phyloP scores from a whole-genome alignment of 257 asterid genomes.

The Plectranthus barbatus region DNA sequence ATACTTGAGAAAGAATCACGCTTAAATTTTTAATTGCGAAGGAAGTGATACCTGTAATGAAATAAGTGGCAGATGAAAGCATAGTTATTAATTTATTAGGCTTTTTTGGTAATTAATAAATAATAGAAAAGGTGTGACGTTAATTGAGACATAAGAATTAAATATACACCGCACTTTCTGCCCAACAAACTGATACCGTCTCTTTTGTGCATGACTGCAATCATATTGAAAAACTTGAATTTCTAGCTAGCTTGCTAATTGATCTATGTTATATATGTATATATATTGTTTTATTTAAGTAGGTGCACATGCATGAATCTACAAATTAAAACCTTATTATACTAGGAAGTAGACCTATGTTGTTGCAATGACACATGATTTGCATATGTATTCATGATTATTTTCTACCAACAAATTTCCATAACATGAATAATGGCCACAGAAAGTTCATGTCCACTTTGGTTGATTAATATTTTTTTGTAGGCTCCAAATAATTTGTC shows the following conservation, averaged over 20 bases:
- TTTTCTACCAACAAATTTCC: too few species aligned
- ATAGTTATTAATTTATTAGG: background rate
- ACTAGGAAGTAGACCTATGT: slow-evolving; percentile 12
- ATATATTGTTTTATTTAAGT: background rate
- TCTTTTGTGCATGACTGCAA: slow-evolving; percentile 14
- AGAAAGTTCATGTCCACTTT: background rate
- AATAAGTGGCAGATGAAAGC: background rate
- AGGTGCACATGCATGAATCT: slow-evolving; percentile 9
- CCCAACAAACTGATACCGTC: slow-evolving; percentile 7
- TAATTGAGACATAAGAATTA: background rate
- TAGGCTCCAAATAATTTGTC: too few species aligned
- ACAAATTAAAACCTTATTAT: background rate
- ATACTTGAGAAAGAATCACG: background rate
- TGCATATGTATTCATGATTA: background rate
- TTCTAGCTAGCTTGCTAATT: background rate
- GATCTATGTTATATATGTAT: too few species aligned
- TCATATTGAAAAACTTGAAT: background rate
- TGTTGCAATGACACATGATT: slow-evolving; percentile 1
- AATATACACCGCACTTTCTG: slow-evolving; percentile 16
- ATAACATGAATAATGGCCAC: background rate
- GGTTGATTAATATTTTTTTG: too few species aligned
- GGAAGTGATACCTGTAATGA: background rate
- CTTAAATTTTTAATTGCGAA: background rate
- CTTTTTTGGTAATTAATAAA: background rate
- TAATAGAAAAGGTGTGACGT: background rate